These are phyloP conservation scores for Peronospora tabacina DNA, from an alignment of 352 stramenopile species.

Conservation along the genomic window DNA sequence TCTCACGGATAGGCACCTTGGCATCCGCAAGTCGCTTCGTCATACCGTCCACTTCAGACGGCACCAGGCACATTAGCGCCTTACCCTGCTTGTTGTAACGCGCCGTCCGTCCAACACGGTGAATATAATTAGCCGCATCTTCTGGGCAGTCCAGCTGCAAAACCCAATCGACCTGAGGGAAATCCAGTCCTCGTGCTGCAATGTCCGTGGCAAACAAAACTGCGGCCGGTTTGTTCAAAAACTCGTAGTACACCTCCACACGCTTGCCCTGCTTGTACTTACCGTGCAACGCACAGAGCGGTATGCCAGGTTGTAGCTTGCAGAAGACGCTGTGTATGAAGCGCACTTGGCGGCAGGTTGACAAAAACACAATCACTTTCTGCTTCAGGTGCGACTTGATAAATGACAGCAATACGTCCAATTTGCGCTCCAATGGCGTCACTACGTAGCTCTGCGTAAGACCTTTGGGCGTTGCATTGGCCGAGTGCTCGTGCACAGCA, in stretches of 20 bases:
- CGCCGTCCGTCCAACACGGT: constrained; percentile 94
- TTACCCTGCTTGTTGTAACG: constrained; percentile 93
- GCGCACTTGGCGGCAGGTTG: constrained; percentile 93
- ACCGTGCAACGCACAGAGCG: constrained; percentile 95
- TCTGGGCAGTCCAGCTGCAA: constrained; percentile 95
- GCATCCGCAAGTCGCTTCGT: constrained; percentile 75
- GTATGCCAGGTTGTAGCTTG: constrained; percentile 94
- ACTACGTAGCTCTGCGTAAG: constrained; percentile 94
- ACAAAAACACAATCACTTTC: constrained; percentile 98
- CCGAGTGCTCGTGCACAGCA: constrained; percentile 91
- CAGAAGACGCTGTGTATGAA: constrained; percentile 95
- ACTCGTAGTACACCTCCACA: constrained; percentile 99
- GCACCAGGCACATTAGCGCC: constrained; percentile 88
- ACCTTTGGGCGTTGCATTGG: constrained; percentile 85
- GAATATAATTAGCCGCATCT: constrained; percentile 97
- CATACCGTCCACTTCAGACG: constrained; percentile 88
- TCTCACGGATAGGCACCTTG: constrained; percentile 94
- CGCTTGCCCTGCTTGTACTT: constrained; percentile 98
- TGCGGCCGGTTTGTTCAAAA: constrained; percentile 87
- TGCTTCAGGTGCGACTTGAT: constrained; percentile 97
- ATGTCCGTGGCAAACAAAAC: constrained; percentile 99
- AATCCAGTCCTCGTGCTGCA: constrained; percentile 95
- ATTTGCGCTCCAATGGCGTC: constrained; percentile 92
- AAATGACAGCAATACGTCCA: constrained; percentile 97
- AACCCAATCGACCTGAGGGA: constrained; percentile 99